phyloP scores from a whole-genome alignment of 257 asterid genomes.

The Oldenlandia corymbosa region DNA sequence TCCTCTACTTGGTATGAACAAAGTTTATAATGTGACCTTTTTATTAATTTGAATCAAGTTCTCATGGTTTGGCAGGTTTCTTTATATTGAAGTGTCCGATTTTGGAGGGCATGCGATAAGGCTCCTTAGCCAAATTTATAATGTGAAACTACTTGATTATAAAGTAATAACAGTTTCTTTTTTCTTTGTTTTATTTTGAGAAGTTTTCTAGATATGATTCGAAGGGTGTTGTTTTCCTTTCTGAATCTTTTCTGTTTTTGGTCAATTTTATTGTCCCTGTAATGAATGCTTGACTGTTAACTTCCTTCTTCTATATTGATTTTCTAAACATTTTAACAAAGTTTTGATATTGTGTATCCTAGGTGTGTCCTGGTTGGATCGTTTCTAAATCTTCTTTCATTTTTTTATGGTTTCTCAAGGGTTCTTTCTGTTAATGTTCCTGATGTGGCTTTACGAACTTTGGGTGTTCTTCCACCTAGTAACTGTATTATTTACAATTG shows the following conservation, averaged over 20 bases:
- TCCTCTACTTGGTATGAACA: slow-evolving; percentile 63
- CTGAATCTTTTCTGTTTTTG: too few relatives aligned
- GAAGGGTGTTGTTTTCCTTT: neutral
- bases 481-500: slow-evolving; percentile 25
- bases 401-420: neutral
- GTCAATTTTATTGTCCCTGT: too few relatives aligned
- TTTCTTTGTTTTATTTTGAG: neutral
- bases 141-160: neutral
- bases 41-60: neutral
- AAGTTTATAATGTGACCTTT: neutral
- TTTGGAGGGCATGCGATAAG: neutral
- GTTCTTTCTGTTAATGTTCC: neutral
- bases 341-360: slow-evolving; percentile 1
- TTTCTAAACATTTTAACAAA: neutral
- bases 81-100: neutral
- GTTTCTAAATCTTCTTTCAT: neutral
- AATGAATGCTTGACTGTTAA: too few relatives aligned
- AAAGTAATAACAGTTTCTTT: neutral
- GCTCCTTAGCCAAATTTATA: neutral
- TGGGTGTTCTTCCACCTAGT: neutral
- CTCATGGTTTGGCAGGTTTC: neutral
- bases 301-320: neutral
- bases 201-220: neutral
- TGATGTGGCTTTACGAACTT: neutral
- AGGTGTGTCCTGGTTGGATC: neutral